Conservation (phyloP, 129 eudicot species). For the Escallonia rubra region DNA sequence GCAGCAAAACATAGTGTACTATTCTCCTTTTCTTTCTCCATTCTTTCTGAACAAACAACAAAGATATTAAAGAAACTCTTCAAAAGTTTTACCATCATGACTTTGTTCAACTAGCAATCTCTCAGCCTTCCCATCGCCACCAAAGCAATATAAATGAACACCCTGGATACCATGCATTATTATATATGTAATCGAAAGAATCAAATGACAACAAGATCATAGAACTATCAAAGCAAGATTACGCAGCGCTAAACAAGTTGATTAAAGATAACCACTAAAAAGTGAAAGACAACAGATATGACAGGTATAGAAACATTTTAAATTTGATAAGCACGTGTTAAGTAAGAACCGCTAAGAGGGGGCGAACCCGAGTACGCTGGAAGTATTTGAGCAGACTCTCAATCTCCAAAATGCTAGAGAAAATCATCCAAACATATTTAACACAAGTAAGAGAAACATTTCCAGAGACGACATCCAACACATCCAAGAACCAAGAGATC, state of each 20-base stretch:
- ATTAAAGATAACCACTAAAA: neutral
- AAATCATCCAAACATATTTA: too few relatives aligned
- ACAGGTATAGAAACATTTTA: neutral
- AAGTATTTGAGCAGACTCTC: too few relatives aligned
- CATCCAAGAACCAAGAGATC: too few relatives aligned
- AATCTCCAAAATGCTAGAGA: too few relatives aligned
- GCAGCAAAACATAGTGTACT: neutral
- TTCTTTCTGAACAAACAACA: neutral
- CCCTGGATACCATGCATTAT: slow-evolving; percentile 17
- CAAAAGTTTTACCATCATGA: slow-evolving; percentile 24
- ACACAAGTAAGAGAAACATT: too few relatives aligned
- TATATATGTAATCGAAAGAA: neutral
- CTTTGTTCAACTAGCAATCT: slow-evolving; percentile 20
- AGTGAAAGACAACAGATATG: neutral
- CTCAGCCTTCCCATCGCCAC: slow-evolving; percentile 17
- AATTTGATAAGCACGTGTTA: neutral
- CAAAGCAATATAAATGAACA: slow-evolving; percentile 18
- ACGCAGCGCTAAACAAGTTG: neutral
- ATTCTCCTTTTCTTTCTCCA: neutral
- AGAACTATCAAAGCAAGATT: neutral
- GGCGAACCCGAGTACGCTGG: neutral
- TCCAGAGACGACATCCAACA: too few relatives aligned
- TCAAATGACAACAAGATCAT: neutral
- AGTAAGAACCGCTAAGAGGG: neutral
- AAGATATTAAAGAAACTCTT: neutral